phyloP scores from a whole-genome alignment of 2,329 filamentous ascomycete genomes.

The Aureobasidium lini region DNA sequence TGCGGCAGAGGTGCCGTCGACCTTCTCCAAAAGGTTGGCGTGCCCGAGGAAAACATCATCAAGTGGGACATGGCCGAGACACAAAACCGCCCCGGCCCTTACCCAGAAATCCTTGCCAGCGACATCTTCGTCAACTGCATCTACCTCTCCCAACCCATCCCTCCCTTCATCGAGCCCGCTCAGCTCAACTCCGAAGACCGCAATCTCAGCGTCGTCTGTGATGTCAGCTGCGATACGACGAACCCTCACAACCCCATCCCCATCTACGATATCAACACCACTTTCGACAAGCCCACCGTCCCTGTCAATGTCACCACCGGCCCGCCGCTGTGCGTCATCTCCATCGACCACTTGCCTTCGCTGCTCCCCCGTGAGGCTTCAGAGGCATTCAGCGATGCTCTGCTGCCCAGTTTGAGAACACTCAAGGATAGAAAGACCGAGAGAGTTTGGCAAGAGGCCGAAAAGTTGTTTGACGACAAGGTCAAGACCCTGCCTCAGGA shows the following conservation, averaged over 20 bases:
- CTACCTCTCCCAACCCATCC: slow-evolving; percentile 72
- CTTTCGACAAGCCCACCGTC: slow-evolving; percentile 82
- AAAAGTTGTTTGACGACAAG: slow-evolving; percentile 79
- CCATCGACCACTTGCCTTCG: slow-evolving; percentile 77
- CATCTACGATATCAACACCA: slow-evolving; percentile 77
- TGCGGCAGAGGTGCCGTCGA: slow-evolving; percentile 82
- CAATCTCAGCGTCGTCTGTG: slow-evolving; percentile 62
- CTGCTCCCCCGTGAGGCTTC: slow-evolving; percentile 80
- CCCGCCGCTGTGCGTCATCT: slow-evolving; percentile 68
- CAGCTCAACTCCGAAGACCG: slow-evolving; percentile 61
- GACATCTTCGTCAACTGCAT: slow-evolving; percentile 70
- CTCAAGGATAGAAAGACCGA: slow-evolving; percentile 67
- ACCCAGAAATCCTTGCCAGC: slow-evolving; percentile 30
- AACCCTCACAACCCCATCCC: slow-evolving; percentile 69
- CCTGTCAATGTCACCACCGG: slow-evolving; percentile 55
- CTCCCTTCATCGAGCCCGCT: slow-evolving; percentile 69
- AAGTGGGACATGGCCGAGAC: slow-evolving; percentile 79
- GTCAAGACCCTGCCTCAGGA: slow-evolving; percentile 58
- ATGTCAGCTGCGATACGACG: slow-evolving; percentile 69
- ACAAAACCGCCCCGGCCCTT: slow-evolving; percentile 46
- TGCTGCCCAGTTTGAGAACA: slow-evolving; percentile 69
- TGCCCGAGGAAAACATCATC: slow-evolving; percentile 60
- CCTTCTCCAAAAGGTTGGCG: slow-evolving; percentile 65
- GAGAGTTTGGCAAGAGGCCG: slow-evolving; percentile 76
- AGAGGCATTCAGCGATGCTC: slow-evolving; percentile 71